Evolutionary conservation across 2,329 filamentous ascomycete genomes (phyloP), one percentile per base, ranked within the genome.

Genomic region (Chalara sp.): DNA sequence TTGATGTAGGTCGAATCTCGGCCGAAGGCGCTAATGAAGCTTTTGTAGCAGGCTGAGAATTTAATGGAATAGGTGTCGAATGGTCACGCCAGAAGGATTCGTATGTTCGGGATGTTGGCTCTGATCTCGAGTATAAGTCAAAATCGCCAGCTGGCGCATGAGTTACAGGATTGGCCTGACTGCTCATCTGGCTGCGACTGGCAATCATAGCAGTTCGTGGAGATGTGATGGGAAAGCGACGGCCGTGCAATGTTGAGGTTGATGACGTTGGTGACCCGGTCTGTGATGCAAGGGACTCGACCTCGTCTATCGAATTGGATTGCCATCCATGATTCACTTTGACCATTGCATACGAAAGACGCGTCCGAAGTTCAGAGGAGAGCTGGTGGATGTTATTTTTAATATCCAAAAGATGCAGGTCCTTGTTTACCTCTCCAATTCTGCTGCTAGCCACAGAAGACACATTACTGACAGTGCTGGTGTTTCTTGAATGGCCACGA

Each of bases 291-390:
- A 89, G 70, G 44, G 80, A 81, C 68, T 92, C 89, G 32, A 92
- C 80, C 67, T 92, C 87, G 50, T 86, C 83, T 52, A 93, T 81
- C 13, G 82, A 83, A 56, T 86, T 83, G 46, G 84, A 79, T 68
- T 95, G 87, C 86, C 90, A 93, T 52, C 89, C 89, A 64, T 95
- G 84, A 65, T 89, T 89, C 40, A 96, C 87, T 68, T 96, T 96
- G 65, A 95, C 79, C 79, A 95, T 93, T 57, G 92, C 92, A 68
- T 96, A 96, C 6, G 89, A 89, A 31, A 97, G 77, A 61, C 89
- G 86, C 47, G 89, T 84, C 64, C 85, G 86, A 48, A 97, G 77
- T 64, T 92, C 87, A 49, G 84, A 58, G 37, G 64, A 64, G 35
- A 67, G 58, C 64, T 67, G 49, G 43, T 12, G 31, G 41, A 65